Conservation (phyloP, 225 moss, liverwort and hornwort species). For the Asterella californica region DNA sequence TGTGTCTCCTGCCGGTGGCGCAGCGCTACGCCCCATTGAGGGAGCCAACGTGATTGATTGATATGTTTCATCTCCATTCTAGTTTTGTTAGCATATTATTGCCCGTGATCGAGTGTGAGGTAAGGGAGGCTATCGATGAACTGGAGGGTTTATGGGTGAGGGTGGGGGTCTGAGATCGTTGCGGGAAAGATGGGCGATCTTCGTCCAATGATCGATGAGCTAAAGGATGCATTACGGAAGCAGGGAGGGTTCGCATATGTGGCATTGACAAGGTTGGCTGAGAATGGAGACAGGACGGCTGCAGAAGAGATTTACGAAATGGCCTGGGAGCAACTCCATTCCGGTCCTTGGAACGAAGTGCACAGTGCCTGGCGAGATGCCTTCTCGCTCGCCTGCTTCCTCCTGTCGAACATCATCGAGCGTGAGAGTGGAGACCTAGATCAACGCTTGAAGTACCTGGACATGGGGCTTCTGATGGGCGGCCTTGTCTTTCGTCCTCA, state of each 20-base stretch:
- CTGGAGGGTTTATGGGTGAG: too few relatives aligned
- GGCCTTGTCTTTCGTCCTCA: slow-evolving; percentile 61
- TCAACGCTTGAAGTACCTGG: slow-evolving; percentile 64
- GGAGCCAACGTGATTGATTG: too few relatives aligned
- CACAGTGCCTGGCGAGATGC: slow-evolving; percentile 86
- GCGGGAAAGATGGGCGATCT: slow-evolving; percentile 2
- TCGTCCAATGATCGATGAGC: slow-evolving; percentile 18
- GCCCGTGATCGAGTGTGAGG: too few relatives aligned
- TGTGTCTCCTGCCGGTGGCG: too few relatives aligned
- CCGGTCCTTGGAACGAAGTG: slow-evolving; percentile 77
- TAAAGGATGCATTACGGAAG: slow-evolving; percentile 46
- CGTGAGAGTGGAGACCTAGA: slow-evolving; percentile 41
- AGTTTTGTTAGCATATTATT: too few relatives aligned
- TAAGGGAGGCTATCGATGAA: too few relatives aligned
- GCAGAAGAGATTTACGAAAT: slow-evolving; percentile 90
- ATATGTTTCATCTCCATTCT: too few relatives aligned
- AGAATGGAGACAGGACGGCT: slow-evolving; percentile 51
- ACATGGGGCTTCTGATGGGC: slow-evolving; percentile 89
- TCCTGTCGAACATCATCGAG: slow-evolving; percentile 52
- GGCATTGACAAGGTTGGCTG: slow-evolving; percentile 62
- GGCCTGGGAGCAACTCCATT: slow-evolving; percentile 97
- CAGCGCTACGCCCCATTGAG: too few relatives aligned
- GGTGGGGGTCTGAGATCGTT: not conserved
- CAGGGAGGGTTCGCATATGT: slow-evolving; percentile 76
- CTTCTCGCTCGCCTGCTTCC: slow-evolving; percentile 73